Evolutionary conservation across 805 yeast genomes (phyloP).

Genomic region (Hermanozyma aechmeae): DNA sequence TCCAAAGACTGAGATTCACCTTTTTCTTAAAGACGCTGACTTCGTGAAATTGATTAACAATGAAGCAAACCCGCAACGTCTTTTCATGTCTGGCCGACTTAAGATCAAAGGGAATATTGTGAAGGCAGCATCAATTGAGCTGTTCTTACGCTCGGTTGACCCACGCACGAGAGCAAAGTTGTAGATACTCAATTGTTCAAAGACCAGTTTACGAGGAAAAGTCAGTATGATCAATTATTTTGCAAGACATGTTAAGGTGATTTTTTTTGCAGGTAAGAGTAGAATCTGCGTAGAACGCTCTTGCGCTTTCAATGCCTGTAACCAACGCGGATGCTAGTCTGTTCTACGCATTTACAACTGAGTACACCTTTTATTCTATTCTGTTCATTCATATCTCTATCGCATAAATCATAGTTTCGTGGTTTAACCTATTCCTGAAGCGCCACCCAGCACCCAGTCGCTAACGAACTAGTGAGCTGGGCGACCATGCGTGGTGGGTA

Average conservation of each 20-base stretch:
- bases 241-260: too few relatives aligned
- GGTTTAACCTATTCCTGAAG: neutral
- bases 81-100: conserved; percentile 4
- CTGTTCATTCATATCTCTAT: too few relatives aligned
- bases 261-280: too few relatives aligned
- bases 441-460: conserved; percentile 4
- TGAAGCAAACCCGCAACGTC: conserved; percentile 4
- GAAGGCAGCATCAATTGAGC: conserved; percentile 5
- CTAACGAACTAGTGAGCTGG: conserved; percentile 4
- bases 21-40: conserved; percentile 4
- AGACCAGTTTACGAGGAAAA: too few relatives aligned
- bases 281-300: too few relatives aligned
- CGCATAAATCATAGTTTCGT: too few relatives aligned
- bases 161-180: conserved; percentile 4
- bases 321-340: too few relatives aligned
- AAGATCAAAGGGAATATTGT: conserved; percentile 5
- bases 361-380: too few relatives aligned
- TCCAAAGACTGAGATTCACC: conserved; percentile 3
- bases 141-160: conserved; percentile 3
- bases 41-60: conserved; percentile 5
- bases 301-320: too few relatives aligned
- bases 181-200: neutral
- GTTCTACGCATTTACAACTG: too few relatives aligned
- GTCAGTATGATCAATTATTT: too few relatives aligned
- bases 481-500: conserved; percentile 5